Base-by-base conservation (phyloP, 176 grass and related monocot species). In the Oryza nivara region DNA sequence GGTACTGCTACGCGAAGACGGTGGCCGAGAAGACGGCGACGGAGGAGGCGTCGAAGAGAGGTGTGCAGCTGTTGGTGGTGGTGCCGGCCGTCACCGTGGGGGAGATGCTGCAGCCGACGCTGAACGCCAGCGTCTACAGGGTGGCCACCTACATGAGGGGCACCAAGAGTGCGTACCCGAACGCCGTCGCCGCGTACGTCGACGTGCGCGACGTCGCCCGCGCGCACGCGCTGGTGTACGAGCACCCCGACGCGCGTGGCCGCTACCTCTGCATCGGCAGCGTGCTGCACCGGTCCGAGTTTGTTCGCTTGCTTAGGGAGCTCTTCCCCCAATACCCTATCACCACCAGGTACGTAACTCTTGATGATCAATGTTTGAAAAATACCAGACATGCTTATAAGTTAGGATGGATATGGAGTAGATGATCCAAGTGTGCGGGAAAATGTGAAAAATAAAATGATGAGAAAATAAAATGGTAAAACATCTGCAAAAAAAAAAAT, bases 191-290 rank as follows among this genome's bases (percentile, higher is more conserved):
- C 0, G 81, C 32, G 0, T 74, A 47, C 26, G 81, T 82, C 14
- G 69, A 73, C 9, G 43, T 45, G 43, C 9, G 43, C 43, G 43
- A 45, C 10, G 79, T 82, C 1, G 34, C n/a, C 0, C 48, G 79
- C 6, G 79, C 79, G 1, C 79, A 82, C 23, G 34, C 43, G 4
- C 13, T 82, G 49, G 68, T 82, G 7, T 82, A 82, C n/a, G 35
- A 82, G 8, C 48, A 70, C 12, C 68, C 8, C 1, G 1, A 20
- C 0, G 80, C 49, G 1, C 36, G 16, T 7, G 80, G 80, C 0
- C 80, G 80, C 68, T 82, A 82, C 14, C 80, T 82, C n/a, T 73
- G 68, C 68, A 44, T 82, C 3, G 68, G 80, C 15, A 35, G 36
- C 3, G 68, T 73, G 68, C 14, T 82, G 32, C 80, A 82, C 51